A percentile compares a stretch with the other conserved stretches of the same genome.
Conservation (phyloP, 2,329 filamentous ascomycete genomes). For the Cercospora berteroae region DNA sequence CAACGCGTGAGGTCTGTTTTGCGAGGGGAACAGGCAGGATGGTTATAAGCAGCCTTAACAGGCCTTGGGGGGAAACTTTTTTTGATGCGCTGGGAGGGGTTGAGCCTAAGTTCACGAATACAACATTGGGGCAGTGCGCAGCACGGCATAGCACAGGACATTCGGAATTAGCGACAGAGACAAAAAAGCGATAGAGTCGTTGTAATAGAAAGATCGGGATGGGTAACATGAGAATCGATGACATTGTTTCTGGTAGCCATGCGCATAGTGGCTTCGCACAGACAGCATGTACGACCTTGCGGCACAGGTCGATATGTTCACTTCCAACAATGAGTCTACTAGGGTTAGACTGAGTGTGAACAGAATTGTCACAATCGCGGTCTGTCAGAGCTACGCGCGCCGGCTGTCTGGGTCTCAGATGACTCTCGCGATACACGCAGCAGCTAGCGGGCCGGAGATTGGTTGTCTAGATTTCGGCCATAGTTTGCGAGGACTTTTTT, state of each 20-base stretch:
- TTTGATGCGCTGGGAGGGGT: background rate
- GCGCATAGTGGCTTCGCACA: background rate
- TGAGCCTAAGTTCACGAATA: background rate
- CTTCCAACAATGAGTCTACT: no score
- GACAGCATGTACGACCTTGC: background rate
- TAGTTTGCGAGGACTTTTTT: background rate
- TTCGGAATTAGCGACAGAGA: background rate
- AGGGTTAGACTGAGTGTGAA: background rate
- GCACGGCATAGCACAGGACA: background rate
- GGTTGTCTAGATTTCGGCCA: background rate
- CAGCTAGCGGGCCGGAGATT: background rate
- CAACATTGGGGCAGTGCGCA: conserved; percentile 12
- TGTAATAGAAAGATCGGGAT: background rate
- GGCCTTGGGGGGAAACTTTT: background rate
- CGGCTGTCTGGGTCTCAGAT: background rate
- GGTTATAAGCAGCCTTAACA: background rate
- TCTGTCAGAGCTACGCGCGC: background rate
- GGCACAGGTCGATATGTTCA: background rate
- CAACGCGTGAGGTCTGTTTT: background rate
- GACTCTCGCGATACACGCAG: background rate
- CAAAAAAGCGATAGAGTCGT: conserved; percentile 4
- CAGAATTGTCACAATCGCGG: background rate
- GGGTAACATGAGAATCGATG: background rate
- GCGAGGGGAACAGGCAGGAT: background rate
- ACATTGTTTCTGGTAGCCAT: background rate